phyloP scores from a whole-genome alignment of 306 rosid species.

The Begonia peltatifolia region DNA sequence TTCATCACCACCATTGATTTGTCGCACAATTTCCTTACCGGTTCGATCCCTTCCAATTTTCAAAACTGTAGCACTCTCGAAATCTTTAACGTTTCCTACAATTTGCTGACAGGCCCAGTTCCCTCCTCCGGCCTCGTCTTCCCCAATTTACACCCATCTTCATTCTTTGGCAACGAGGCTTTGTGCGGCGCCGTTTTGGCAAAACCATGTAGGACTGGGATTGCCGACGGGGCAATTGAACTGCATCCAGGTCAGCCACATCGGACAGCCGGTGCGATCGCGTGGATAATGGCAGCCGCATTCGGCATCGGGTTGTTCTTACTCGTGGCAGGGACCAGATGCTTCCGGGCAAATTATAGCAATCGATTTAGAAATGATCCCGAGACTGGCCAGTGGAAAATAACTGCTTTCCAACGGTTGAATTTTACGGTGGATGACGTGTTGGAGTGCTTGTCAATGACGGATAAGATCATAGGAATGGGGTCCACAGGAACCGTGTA shows the following conservation, averaged over 20 bases:
- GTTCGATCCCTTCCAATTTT: conserved; percentile 71
- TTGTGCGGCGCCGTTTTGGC: conserved; percentile 52
- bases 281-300: conserved; percentile 82
- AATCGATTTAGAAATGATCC: conserved; percentile 21
- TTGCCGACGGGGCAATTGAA: conserved; percentile 17
- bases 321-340: conserved; percentile 70
- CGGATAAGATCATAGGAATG: conserved; percentile 73
- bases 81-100: conserved; percentile 67
- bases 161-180: conserved; percentile 61
- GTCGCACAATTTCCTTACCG: conserved; percentile 65
- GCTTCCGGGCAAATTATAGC: conserved; percentile 61
- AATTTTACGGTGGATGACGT: conserved; percentile 91
- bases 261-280: conserved; percentile 65
- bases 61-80: conserved; percentile 57
- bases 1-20: conserved; percentile 74
- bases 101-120: conserved; percentile 60
- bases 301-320: conserved; percentile 78
- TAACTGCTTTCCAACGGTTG: conserved; percentile 78
- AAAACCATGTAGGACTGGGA: conserved; percentile 41
- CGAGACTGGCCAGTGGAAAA: conserved; percentile 68
- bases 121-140: conserved; percentile 52
- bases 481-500: conserved; percentile 85
- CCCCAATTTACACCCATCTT: conserved; percentile 53
- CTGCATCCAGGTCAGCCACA: conserved; percentile 36
- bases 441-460: conserved; percentile 51